These are phyloP conservation scores for Sorghum bicolor DNA, from an alignment of 176 grass and related monocot genomes.

Conservation along the genomic window DNA sequence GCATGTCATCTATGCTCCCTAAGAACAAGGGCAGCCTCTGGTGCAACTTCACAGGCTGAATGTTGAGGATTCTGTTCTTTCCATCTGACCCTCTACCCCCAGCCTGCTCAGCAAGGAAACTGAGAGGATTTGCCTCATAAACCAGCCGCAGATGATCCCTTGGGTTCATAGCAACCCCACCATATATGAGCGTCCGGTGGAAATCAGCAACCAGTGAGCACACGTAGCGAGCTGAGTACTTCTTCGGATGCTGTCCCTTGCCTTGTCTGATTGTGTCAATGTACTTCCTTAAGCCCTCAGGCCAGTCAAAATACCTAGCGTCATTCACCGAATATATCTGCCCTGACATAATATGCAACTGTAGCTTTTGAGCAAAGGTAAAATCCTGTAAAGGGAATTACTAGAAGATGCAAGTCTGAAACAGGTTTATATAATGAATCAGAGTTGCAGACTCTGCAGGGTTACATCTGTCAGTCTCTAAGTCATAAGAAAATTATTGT, in stretches of 20 bases:
- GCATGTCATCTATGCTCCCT: constrained; percentile 85
- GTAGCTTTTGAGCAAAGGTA: constrained; percentile 13
- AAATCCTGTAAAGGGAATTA: not conserved
- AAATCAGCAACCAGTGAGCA: constrained; percentile 93
- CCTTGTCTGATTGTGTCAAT: constrained; percentile 93
- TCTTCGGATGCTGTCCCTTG: constrained; percentile 85
- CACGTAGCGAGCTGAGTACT: constrained; percentile 89
- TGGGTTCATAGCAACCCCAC: constrained; percentile 91
- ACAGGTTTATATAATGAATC: not conserved
- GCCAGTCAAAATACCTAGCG: constrained; percentile 91
- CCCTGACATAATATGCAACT: constrained; percentile 46
- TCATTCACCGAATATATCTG: constrained; percentile 98
- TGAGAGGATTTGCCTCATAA: constrained; percentile 89
- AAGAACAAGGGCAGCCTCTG: constrained; percentile 87
- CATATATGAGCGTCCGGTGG: constrained; percentile 79
- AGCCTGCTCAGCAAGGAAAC: constrained; percentile 84
- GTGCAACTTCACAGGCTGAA: constrained; percentile 92
- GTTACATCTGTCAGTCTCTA: constrained; percentile 2
- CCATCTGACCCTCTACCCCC: constrained; percentile 87
- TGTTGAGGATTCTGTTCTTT: constrained; percentile 62
- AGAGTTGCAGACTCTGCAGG: not conserved
- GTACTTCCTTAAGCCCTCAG: constrained; percentile 77
- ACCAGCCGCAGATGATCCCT: constrained; percentile 91
- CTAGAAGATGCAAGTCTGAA: constrained; percentile 5
- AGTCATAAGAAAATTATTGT: not conserved